Evolutionary conservation across 352 stramenopile species (phyloP), one percentile per base, ranked within the genome.

Genomic region (Pilasporangium apinafurcum): DNA sequence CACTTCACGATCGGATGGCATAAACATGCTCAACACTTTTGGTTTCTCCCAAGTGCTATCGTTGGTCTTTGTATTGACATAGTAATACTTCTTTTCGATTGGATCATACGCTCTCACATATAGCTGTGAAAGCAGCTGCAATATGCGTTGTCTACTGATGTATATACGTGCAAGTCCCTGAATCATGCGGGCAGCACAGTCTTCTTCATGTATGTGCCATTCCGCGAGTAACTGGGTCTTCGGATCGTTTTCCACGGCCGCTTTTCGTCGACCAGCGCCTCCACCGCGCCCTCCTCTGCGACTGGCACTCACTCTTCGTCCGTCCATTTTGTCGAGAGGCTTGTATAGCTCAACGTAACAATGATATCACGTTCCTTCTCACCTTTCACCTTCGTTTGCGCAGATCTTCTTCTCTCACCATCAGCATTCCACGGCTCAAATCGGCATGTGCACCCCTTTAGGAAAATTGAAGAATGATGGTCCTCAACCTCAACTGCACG

Each of bases 91-190:
- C 59, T 74, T 78, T 27, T 56, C 59, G 20, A 84, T 65, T 18
- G 71, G 64, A 42, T 87, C 71, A 40, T 85, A 80, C 43, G 75
- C 68, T 28, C 70, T 68, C 35, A 79, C 54, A 51, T 85, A 87
- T 20, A 82, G 42, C 16, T 60, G 61, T 2, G 51, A 22, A 4
- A 83, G 48, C 31, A 87, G 48, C 1, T 36, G 47, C 2, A 50
- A 42, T 22, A 87, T 53, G n/a, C 62, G 49, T 7, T 48, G 37
- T 9, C 71, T 66, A 26, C 56, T 72, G 12, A 87, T 29, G 39
- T 65, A 76, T 1, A 42, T 53, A 3, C 66, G 55, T 7, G 63
- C 51, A 4, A 61, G 47, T 8, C 60, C 65, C 36, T 87, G 74
- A 26, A 87, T 46, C 37, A 78, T 48, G 1, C 56, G 53, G 8